Evolutionary conservation across 2,329 filamentous ascomycete species (phyloP).

Genomic region (Teratosphaeria gauchensis): DNA sequence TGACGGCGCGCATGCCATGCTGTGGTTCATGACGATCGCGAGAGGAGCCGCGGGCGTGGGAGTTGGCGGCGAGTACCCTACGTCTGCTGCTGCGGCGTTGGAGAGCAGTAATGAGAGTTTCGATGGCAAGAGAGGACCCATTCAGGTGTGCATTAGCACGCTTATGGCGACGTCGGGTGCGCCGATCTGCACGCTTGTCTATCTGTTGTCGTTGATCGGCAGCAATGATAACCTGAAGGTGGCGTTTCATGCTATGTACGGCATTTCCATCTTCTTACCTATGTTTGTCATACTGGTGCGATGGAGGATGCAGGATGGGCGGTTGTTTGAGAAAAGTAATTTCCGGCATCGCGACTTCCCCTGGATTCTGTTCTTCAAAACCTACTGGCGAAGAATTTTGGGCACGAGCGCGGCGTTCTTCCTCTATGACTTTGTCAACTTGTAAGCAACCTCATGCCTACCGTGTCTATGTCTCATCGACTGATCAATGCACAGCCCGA

Average conservation of each 20-base stretch:
- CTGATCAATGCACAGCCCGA: slow-evolving; percentile 8
- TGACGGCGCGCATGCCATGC: slow-evolving; percentile 32
- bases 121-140: slow-evolving; percentile 20
- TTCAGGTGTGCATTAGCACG: slow-evolving; percentile 18
- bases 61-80: slow-evolving; percentile 40
- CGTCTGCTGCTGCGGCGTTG: slow-evolving; percentile 38
- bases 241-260: slow-evolving; percentile 33
- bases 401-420: slow-evolving; percentile 49
- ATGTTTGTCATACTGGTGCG: slow-evolving; percentile 45
- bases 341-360: slow-evolving; percentile 43
- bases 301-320: slow-evolving; percentile 43
- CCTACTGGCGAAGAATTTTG: slow-evolving; percentile 46
- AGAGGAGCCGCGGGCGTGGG: slow-evolving; percentile 41
- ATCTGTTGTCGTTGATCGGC: slow-evolving; percentile 31
- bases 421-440: slow-evolving; percentile 42
- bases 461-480: slow-evolving; percentile 27
- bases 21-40: slow-evolving; percentile 44
- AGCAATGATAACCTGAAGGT: slow-evolving; percentile 29
- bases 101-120: slow-evolving; percentile 41
- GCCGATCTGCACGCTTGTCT: slow-evolving; percentile 15
- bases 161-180: slow-evolving; percentile 16
- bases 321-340: slow-evolving; percentile 42
- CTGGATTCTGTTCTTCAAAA: slow-evolving; percentile 40
- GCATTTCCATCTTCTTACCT: slow-evolving; percentile 39
- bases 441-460: slow-evolving; percentile 39